Evolutionary conservation across 2,329 filamentous ascomycete genomes (phyloP).

Genomic region (Aspergillus piperis): DNA sequence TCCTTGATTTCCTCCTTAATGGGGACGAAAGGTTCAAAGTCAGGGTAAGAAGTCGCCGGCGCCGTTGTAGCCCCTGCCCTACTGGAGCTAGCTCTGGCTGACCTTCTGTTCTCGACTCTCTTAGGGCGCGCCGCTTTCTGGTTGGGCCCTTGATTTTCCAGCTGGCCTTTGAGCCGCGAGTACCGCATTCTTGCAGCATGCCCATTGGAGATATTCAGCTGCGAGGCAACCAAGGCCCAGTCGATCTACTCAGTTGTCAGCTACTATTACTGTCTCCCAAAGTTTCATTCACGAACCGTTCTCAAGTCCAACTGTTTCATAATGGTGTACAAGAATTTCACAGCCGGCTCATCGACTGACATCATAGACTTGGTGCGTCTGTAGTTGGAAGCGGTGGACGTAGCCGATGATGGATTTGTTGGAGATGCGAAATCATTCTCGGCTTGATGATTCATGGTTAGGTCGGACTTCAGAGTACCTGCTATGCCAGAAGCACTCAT

Average conservation of each 20-base stretch:
- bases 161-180: conserved; percentile 55
- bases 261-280: not conserved
- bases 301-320: conserved; percentile 58
- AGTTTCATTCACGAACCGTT: conserved; percentile 39
- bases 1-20: too few species aligned
- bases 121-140: conserved; percentile 27
- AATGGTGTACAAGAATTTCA: conserved; percentile 57
- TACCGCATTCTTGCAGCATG: conserved; percentile 61
- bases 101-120: conserved; percentile 26
- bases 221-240: conserved; percentile 54
- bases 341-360: conserved; percentile 52
- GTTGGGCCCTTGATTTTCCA: conserved; percentile 46
- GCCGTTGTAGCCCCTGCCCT: conserved; percentile 19
- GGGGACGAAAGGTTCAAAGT: not conserved
- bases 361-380: conserved; percentile 44
- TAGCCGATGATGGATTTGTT: not conserved
- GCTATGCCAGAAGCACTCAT: too few species aligned
- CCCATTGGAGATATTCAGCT: conserved; percentile 56
- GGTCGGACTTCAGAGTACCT: too few species aligned
- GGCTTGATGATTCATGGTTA: too few species aligned
- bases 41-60: not conserved
- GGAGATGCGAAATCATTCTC: not conserved
- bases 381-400: conserved; percentile 21
- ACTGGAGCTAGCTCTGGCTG: conserved; percentile 19
- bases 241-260: conserved; percentile 46